A percentile compares a stretch with the other conserved stretches of the same genome.
Conservation (phyloP, 768 basidiomycete species). For the Fomitopsis pulvina region DNA sequence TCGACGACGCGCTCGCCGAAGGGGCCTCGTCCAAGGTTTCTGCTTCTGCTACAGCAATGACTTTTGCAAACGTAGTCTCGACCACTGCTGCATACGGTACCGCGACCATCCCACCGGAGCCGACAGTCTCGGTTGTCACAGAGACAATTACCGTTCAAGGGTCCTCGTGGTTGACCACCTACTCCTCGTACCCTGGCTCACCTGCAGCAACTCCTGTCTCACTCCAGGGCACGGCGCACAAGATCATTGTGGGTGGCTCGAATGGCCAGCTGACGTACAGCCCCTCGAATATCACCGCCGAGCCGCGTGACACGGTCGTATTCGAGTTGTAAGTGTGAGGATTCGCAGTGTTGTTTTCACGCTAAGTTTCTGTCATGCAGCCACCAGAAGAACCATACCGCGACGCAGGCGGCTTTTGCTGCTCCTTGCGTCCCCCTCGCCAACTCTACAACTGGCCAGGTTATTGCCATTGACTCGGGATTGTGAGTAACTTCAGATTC, state of each 20-base stretch:
- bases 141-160: constrained; percentile 32
- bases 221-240: constrained; percentile 40
- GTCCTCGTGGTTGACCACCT: constrained; percentile 50
- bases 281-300: constrained; percentile 43
- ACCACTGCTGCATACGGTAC: constrained; percentile 44
- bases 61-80: constrained; percentile 13
- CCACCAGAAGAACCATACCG: constrained; percentile 63
- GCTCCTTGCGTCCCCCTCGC: constrained; percentile 47
- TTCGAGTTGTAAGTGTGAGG: constrained; percentile 45
- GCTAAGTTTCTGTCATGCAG: constrained; percentile 21
- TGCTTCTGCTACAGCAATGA: constrained; percentile 25
- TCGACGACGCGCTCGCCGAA: constrained; percentile 47
- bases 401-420: constrained; percentile 55
- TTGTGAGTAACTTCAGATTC: constrained; percentile 34
- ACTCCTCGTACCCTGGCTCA: constrained; percentile 48
- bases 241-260: constrained; percentile 47
- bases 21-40: constrained; percentile 43
- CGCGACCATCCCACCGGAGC: constrained; percentile 45
- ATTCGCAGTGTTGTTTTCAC: not conserved
- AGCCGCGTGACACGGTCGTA: constrained; percentile 46
- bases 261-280: constrained; percentile 39
- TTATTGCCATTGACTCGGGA: constrained; percentile 47
- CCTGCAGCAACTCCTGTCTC: constrained; percentile 48
- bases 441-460: constrained; percentile 23
- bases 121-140: constrained; percentile 35